Conservation (phyloP, 1,139 yeast genomes). For the Casaregolazyma suthepensis region DNA sequence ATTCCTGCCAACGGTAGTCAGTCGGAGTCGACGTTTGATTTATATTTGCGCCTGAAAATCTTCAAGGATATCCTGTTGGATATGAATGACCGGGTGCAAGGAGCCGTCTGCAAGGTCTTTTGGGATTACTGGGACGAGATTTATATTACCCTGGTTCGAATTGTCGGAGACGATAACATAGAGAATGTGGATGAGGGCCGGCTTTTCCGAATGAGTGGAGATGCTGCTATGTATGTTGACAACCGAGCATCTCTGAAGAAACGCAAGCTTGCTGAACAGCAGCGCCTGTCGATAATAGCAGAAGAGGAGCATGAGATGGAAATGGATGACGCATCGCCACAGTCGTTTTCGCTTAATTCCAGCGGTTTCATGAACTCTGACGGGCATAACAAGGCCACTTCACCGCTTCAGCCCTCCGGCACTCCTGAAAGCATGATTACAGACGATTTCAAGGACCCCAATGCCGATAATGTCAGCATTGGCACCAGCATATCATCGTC, state of each 20-base stretch:
- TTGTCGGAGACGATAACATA: slow-evolving; percentile 27
- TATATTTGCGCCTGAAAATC: slow-evolving; percentile 26
- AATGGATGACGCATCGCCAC: background rate
- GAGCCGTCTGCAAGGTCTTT: slow-evolving; percentile 32
- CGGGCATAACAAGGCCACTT: background rate
- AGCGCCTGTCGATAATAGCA: slow-evolving; percentile 17
- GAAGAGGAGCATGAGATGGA: slow-evolving; percentile 3
- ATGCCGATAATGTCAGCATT: background rate
- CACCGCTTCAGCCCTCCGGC: background rate
- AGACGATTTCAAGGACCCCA: slow-evolving; percentile 4
- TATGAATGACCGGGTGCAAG: slow-evolving; percentile 30
- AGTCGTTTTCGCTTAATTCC: background rate
- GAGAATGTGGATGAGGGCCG: slow-evolving; percentile 27
- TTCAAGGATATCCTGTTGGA: slow-evolving; percentile 27
- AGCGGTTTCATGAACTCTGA: background rate
- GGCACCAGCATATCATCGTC: slow-evolving; percentile 1
- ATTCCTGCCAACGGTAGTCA: background rate
- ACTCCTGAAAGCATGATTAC: slow-evolving; percentile 10
- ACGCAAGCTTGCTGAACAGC: slow-evolving; percentile 20
- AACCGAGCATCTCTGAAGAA: slow-evolving; percentile 21
- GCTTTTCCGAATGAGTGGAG: slow-evolving; percentile 30
- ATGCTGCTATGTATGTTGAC: slow-evolving; percentile 29
- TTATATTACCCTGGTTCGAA: slow-evolving; percentile 27
- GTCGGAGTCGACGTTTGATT: slow-evolving; percentile 20
- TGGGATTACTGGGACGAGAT: slow-evolving; percentile 34